A percentile compares a stretch with the other conserved stretches of the same genome.
Evolutionary conservation across 345 rosid species (phyloP).

Genomic region (Acer negundo): DNA sequence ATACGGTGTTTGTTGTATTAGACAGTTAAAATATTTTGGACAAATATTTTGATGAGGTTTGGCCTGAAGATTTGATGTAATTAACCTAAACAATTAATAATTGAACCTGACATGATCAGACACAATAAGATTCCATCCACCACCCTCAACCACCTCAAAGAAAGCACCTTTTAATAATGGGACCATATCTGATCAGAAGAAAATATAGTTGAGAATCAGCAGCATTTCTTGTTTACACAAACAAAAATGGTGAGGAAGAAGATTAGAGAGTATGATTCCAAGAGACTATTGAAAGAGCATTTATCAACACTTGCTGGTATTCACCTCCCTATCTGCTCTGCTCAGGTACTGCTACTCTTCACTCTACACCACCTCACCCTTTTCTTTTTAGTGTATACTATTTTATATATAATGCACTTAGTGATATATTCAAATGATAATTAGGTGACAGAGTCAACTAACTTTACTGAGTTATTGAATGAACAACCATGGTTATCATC

Average conservation of each 20-base stretch:
- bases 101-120: too few species aligned
- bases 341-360: conserved; percentile 43
- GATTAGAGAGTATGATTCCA: conserved; percentile 83
- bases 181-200: neutral
- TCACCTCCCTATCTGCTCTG: conserved; percentile 61
- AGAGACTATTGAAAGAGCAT: conserved; percentile 67
- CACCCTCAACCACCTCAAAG: neutral
- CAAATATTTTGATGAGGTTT: too few species aligned
- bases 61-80: too few species aligned
- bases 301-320: conserved; percentile 59
- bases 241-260: conserved; percentile 70
- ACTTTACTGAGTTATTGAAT: conserved; percentile 66
- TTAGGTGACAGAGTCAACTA: conserved; percentile 79
- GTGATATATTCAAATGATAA: too few species aligned
- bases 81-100: too few species aligned
- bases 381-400: too few species aligned
- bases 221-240: neutral
- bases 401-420: too few species aligned
- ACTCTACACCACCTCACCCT: neutral
- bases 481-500: conserved; percentile 84
- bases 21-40: too few species aligned
- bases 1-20: too few species aligned
- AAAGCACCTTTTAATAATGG: neutral
- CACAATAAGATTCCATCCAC: neutral
- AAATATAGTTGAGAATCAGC: neutral